Evolutionary conservation across 345 rosid genomes (phyloP).

Genomic region (Gossypium anomalum): DNA sequence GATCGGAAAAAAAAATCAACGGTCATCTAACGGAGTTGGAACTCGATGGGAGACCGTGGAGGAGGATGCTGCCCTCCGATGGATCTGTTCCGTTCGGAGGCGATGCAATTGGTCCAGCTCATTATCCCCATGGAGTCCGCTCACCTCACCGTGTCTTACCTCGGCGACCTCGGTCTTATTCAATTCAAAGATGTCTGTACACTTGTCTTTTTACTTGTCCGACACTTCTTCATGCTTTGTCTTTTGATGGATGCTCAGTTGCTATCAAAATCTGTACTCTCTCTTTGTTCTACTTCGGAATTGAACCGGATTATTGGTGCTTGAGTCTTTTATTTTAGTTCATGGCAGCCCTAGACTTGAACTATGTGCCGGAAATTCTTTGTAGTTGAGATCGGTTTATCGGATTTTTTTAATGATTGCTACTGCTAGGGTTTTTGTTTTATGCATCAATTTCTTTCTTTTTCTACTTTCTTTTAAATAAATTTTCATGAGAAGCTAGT

Average conservation of each 20-base stretch:
- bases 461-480: background rate
- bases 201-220: conserved; percentile 4
- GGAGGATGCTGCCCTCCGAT: conserved; percentile 88
- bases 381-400: conserved; percentile 1
- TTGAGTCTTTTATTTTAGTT: conserved; percentile 8
- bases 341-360: background rate
- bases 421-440: conserved; percentile 14
- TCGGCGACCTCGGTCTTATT: conserved; percentile 86
- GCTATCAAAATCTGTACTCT: background rate
- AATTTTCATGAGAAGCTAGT: background rate
- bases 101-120: conserved; percentile 92
- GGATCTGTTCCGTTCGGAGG: conserved; percentile 91
- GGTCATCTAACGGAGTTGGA: conserved; percentile 11
- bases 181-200: conserved; percentile 93
- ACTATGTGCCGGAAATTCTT: background rate
- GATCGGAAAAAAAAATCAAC: conserved; percentile 11
- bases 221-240: background rate
- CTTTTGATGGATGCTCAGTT: background rate
- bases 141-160: conserved; percentile 81
- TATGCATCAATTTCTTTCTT: conserved; percentile 7
- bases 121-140: conserved; percentile 91
- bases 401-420: background rate
- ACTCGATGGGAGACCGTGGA: conserved; percentile 45
- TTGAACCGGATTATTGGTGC: background rate
- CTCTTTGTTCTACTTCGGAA: background rate